Base-by-base conservation (phyloP, 805 yeast species). In the Candida methanosorbosa region DNA sequence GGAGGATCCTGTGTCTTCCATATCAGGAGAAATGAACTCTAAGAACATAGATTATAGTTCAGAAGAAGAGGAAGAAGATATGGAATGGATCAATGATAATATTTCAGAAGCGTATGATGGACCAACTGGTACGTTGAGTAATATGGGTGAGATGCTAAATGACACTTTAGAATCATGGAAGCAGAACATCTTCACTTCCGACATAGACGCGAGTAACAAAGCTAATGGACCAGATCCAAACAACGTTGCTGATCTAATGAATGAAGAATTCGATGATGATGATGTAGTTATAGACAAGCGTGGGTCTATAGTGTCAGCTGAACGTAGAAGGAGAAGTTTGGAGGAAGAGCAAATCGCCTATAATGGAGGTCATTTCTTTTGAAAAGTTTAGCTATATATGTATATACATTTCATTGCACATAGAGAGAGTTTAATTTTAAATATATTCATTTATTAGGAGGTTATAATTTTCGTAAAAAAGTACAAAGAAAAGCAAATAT, bases 91-190 rank as follows among this genome's bases (percentile, higher is more conserved):
- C 19, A 68, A 75, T 38, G 61, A 63, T 30, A 52, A 54, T 6
- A 68, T 59, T 14, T 56, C 68, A 3, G 46, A 20, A 11, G 23
- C 64, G 9, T 37, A 43, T 20, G 79, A 77, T 26, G 88, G 88
- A 0, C 83, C 87, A 0, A 75, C 88, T 0, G 87, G 88, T 0
- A 60, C 80, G 63, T 58, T 81, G 16, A 68, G 78, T 17, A 77
- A 81, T 15, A 70, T 80, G 5, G 70, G 78, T 28, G 85, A 77
- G 37, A 60, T 39, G 9, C 46, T 49, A 8, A 51, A 45, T 32
- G 54, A 42, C 11, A 42, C 47, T 8, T 36, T 49, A 26, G 52
- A 44, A 27, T 43, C 50, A 13, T 39, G 52, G 39, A n/a, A n/a
- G n/a, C n/a, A n/a, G n/a, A n/a, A n/a, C n/a, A n/a, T n/a, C n/a